These are phyloP conservation scores for Chytridiales sp. DNA, from an alignment of 371 early-diverging fungal species.

Conservation along the genomic window DNA sequence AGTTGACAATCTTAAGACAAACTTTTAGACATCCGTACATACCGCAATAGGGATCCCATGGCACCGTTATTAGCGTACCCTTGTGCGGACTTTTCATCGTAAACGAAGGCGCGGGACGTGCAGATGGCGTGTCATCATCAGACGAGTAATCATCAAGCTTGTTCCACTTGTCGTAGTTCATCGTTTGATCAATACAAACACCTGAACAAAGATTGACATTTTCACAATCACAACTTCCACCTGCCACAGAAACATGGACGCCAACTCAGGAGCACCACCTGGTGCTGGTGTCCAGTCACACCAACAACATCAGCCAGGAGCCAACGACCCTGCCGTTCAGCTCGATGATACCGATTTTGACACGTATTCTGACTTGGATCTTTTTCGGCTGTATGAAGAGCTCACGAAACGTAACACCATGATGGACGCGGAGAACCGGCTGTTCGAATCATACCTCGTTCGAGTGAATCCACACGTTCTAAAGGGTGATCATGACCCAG, in stretches of 20 bases:
- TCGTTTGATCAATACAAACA: too few species aligned
- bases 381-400: conserved; percentile 40
- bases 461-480: conserved; percentile 37
- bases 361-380: conserved; percentile 41
- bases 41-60: conserved; percentile 32
- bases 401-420: conserved; percentile 33
- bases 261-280: too few species aligned
- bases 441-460: conserved; percentile 46
- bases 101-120: neutral
- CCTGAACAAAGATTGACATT: too few species aligned
- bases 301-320: neutral
- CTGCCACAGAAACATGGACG: too few species aligned
- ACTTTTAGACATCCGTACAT: neutral
- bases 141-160: conserved; percentile 20
- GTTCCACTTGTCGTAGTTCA: conserved; percentile 26
- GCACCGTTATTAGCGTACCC: conserved; percentile 27
- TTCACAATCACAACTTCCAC: too few species aligned
- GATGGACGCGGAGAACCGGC: conserved; percentile 41
- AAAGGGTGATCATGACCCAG: neutral
- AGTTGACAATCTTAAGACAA: neutral
- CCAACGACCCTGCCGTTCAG: neutral
- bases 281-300: too few species aligned
- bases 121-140: conserved; percentile 7
- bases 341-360: conserved; percentile 47
- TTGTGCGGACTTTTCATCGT: neutral